Evolutionary conservation across 2,329 filamentous ascomycete genomes (phyloP).

Genomic region (Bisporella sp.): DNA sequence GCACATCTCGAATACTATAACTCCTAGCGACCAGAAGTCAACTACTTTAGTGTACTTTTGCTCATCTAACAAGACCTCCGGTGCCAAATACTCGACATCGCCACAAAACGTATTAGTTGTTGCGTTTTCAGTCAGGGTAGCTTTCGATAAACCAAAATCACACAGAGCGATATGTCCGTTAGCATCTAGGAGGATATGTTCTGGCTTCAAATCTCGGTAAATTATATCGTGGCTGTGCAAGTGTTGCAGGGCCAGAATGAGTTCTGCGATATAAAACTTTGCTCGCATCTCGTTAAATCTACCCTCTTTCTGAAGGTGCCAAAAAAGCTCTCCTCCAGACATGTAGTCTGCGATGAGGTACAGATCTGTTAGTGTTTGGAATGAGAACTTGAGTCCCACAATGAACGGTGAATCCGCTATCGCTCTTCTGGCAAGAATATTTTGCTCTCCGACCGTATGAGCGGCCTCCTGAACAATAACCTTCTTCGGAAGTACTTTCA

Average conservation of each 20-base stretch:
- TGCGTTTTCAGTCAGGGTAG: slow-evolving; percentile 92
- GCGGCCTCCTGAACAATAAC: slow-evolving; percentile 98
- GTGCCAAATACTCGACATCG: slow-evolving; percentile 94
- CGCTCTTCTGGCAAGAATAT: slow-evolving; percentile 93
- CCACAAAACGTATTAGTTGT: slow-evolving; percentile 99
- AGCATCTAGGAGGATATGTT: slow-evolving; percentile 93
- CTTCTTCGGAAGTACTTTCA: slow-evolving; percentile 99
- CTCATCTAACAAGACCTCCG: slow-evolving; percentile 91
- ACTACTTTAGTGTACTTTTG: slow-evolving; percentile 99
- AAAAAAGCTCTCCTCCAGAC: slow-evolving; percentile 97
- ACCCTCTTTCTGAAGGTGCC: slow-evolving; percentile 96
- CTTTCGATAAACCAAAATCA: slow-evolving; percentile 96
- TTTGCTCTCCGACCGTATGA: slow-evolving; percentile 92
- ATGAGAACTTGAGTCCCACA: slow-evolving; percentile 95
- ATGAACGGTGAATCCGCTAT: slow-evolving; percentile 97
- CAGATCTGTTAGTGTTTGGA: slow-evolving; percentile 92
- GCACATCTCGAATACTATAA: slow-evolving; percentile 99
- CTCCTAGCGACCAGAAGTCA: slow-evolving; percentile 97
- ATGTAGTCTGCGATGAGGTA: slow-evolving; percentile 99
- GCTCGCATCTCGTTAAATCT: slow-evolving; percentile 89
- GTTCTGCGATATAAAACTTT: slow-evolving; percentile 97
- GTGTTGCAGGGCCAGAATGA: slow-evolving; percentile 91
- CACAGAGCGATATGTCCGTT: slow-evolving; percentile 97
- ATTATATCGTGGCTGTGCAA: slow-evolving; percentile 96
- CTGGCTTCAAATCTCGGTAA: slow-evolving; percentile 88